Evolutionary conservation across 768 basidiomycete species (phyloP).

Genomic region (Tylopilus felleus): DNA sequence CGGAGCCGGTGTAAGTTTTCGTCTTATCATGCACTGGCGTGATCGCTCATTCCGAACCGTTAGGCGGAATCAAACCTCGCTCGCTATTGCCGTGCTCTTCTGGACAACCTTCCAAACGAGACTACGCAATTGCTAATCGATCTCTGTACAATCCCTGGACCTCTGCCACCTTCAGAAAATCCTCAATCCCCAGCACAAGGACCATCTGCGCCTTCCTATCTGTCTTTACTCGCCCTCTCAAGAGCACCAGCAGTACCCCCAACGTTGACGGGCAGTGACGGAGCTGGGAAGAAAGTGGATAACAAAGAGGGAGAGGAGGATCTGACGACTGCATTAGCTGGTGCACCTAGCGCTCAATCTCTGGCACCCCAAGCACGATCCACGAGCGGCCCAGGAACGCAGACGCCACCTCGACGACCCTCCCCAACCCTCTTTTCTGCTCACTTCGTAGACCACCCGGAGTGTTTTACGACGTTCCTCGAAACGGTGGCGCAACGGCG

Average conservation of each 20-base stretch:
- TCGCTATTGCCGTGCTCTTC: slow-evolving; percentile 83
- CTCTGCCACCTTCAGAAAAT: slow-evolving; percentile 35
- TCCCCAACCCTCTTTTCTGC: slow-evolving; percentile 89
- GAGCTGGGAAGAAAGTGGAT: slow-evolving; percentile 18
- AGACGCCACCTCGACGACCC: slow-evolving; percentile 49
- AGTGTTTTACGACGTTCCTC: slow-evolving; percentile 80
- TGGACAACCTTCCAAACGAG: slow-evolving; percentile 78
- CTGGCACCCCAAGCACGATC: slow-evolving; percentile 6
- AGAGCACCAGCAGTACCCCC: slow-evolving; percentile 46
- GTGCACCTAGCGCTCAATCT: slow-evolving; percentile 29
- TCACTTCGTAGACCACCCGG: slow-evolving; percentile 88
- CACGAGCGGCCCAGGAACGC: slow-evolving; percentile 11
- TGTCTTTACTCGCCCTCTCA: slow-evolving; percentile 77
- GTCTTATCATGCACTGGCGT: neutral
- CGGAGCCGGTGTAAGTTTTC: slow-evolving; percentile 63
- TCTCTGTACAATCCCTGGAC: slow-evolving; percentile 70
- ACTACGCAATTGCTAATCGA: slow-evolving; percentile 92
- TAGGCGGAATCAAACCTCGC: slow-evolving; percentile 86
- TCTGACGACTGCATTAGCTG: slow-evolving; percentile 9
- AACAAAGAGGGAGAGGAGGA: slow-evolving; percentile 18
- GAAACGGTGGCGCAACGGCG: slow-evolving; percentile 78
- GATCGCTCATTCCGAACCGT: neutral
- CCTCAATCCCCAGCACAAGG: slow-evolving; percentile 23
- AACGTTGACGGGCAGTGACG: slow-evolving; percentile 35
- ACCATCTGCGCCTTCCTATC: slow-evolving; percentile 55